Base-by-base conservation (phyloP, 805 yeast species). In the Allodekkera sacchari region DNA sequence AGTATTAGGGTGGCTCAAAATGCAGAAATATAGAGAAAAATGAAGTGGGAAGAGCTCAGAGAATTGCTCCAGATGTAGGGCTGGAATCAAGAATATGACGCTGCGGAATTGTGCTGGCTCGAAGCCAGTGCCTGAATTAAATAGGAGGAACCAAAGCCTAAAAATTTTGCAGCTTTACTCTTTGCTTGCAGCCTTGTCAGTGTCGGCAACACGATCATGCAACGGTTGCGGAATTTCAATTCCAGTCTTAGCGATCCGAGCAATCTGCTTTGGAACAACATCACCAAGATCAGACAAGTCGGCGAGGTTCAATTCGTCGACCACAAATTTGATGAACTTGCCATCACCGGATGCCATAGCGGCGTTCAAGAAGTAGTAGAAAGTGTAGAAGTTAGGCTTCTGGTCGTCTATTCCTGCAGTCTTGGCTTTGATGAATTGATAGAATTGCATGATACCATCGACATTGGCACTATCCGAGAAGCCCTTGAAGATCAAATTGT, bases 381-480 rank as follows among this genome's bases (percentile, higher is more conserved):
- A 73, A 5, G 77, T 69, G 56, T 45, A 73, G 36, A 54, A 47
- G 45, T 73, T 73, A n/a, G 77, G 74, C 26, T 45, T 48, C 20
- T 44, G 42, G 10, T 34, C 35, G 2, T 39, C 34, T 11, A 42
- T 38, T 13, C 15, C 18, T 9, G 36, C 39, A 34, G 27, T 43
- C 17, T 43, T 37, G 28, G 42, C 35, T 38, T 57, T 51, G 35
- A 68, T 48, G n/a, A 45, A 44, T 9, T 51, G 39, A 42, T 62
- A 63, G 41, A 66, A 70, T 20, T 57, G 34, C 30, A 59, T 47
- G 2, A 76, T 74, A 26, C 61, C 52, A 3, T 44, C 43, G 13
- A 39, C 23, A 23, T 45, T 40, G 4, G 45, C 69, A 25, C 45
- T 41, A 22, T 52, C 55, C 34, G 66, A 53, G 51, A 68, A 77